Base-by-base conservation (phyloP, 2,329 filamentous ascomycete genomes). In the Sporothrix luriei region DNA sequence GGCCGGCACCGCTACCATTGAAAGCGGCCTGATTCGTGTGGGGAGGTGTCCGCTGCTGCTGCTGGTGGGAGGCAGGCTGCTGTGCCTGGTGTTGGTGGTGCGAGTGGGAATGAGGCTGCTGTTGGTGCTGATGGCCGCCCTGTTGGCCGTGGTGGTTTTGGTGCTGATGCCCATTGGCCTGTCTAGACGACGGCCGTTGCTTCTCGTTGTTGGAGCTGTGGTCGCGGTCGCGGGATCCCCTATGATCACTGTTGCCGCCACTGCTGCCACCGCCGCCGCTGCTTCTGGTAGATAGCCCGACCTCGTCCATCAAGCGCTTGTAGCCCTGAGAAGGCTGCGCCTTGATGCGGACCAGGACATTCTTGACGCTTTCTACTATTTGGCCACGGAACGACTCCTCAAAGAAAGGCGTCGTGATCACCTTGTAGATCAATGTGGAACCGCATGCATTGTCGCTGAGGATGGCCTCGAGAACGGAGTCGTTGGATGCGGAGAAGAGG, bases 271-370 rank as follows among this genome's bases (percentile, higher is more conserved):
- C 76, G 48, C 79, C 78, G 3, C 68, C 69, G 43, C 76, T 74
- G 59, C 78, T 80, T 55, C 88, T 82, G 38, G 88, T 90, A 6
- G 94, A 96, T 49, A 99, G 82, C 71, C 94, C 94, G 74, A 99
- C 95, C 78, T 99, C 95, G 76, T 99, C 95, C 95, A 99, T 99
- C 71, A 99, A 82, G 68, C 95, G 91, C 85, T 98, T 99, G 83
- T 99, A 99, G 67, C 95, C 95, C 81, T 98, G 95, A 72, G 90
- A 91, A 19, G 95, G 93, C 76, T 97, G 92, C 6, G 93, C 94
- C 82, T 97, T 97, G 80, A 98, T 90, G 76, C 91, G 91, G 46
- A 94, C 81, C 46, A 99, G 85, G 51, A 98, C 93, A 75, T 89
- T 92, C 77, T 94, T 93, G 66, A 99, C 92, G 70, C 93, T 97